Percentiles rank a stretch among this genome's conserved stretches.
These are phyloP conservation scores for Polytrichum formosum DNA, from an alignment of 225 moss, liverwort and hornwort species.

Conservation along the genomic window DNA sequence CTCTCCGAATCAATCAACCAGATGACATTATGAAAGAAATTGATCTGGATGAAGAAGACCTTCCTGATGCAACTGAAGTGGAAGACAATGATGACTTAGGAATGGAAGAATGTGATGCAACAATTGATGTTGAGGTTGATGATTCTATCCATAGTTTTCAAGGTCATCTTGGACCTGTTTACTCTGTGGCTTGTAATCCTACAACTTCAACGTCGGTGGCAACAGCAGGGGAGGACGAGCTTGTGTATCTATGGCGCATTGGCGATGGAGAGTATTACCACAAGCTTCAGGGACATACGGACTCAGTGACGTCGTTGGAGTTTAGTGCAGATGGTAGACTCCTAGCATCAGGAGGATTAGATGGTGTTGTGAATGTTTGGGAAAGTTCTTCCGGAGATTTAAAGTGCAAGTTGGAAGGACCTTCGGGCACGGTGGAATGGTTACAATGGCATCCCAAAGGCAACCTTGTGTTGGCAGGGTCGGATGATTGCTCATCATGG, in stretches of 20 bases:
- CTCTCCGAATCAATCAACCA: conserved; percentile 30
- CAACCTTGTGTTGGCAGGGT: conserved; percentile 49
- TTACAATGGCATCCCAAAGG: conserved; percentile 64
- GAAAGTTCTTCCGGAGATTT: conserved; percentile 25
- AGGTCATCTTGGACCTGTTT: conserved; percentile 51
- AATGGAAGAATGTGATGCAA: background rate
- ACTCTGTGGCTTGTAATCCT: conserved; percentile 49
- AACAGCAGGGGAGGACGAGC: conserved; percentile 55
- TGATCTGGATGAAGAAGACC: conserved; percentile 49
- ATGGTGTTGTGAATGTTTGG: conserved; percentile 61
- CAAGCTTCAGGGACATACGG: conserved; percentile 43
- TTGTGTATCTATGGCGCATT: conserved; percentile 48
- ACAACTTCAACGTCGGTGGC: conserved; percentile 45
- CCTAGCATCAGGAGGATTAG: conserved; percentile 56
- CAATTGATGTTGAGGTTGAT: conserved; percentile 4
- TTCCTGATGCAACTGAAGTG: conserved; percentile 21
- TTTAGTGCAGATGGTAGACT: conserved; percentile 50
- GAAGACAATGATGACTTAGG: conserved; percentile 33
- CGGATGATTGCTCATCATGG: conserved; percentile 53
- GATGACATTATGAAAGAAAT: conserved; percentile 43
- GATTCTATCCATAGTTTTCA: conserved; percentile 47
- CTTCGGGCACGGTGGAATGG: conserved; percentile 41
- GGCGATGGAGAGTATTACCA: conserved; percentile 43
- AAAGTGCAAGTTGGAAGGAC: conserved; percentile 48
- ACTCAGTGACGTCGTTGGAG: conserved; percentile 39